Conservation (phyloP, 2,329 filamentous ascomycete species). For the Colletotrichum sp. region DNA sequence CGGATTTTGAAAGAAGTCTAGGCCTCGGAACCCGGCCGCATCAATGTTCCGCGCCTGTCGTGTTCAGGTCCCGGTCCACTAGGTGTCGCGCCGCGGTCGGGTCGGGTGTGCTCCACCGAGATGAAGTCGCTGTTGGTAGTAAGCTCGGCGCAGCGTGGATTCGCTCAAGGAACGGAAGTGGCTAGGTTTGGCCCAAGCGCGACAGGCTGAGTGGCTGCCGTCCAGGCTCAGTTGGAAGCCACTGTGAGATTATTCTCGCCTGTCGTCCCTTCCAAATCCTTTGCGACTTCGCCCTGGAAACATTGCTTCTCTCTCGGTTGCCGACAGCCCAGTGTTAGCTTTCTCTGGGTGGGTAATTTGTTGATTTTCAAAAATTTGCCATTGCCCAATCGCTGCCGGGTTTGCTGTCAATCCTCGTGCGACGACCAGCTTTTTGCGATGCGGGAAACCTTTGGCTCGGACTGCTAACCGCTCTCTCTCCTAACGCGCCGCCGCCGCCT, state of each 20-base stretch:
- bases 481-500: conserved; percentile 19
- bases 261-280: background rate
- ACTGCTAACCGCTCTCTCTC: conserved; percentile 14
- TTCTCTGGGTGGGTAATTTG: background rate
- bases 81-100: background rate
- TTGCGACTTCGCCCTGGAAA: conserved; percentile 9
- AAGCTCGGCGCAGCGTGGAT: background rate
- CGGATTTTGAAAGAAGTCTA: conserved; percentile 5
- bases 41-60: conserved; percentile 1
- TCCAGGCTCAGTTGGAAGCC: background rate
- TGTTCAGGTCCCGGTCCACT: background rate
- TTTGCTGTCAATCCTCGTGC: background rate
- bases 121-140: background rate
- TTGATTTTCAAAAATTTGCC: background rate
- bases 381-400: background rate
- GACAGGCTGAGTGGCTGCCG: conserved; percentile 8
- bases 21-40: background rate
- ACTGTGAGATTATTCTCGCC: conserved; percentile 15
- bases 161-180: conserved; percentile 4
- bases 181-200: conserved; percentile 12
- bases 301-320: background rate
- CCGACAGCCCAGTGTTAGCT: background rate
- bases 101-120: background rate
- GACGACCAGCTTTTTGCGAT: conserved; percentile 9
- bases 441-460: conserved; percentile 19